phyloP scores from a whole-genome alignment of 2,329 filamentous ascomycete species.

The Tolypocladium amazonense region DNA sequence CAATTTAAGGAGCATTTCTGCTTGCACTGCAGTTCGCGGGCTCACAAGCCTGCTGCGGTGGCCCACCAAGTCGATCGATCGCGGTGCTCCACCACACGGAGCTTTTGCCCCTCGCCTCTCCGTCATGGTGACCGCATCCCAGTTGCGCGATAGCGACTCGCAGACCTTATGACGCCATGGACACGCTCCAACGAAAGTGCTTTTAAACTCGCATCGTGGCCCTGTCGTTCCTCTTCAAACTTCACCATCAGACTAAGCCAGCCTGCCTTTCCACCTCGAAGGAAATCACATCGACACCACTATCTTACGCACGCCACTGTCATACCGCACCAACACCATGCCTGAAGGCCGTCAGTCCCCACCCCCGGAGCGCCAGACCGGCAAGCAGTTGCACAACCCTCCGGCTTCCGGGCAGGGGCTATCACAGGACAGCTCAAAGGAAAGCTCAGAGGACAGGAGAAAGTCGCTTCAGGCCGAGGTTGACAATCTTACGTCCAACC shows the following conservation, averaged over 20 bases:
- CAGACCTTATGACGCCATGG: neutral
- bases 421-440: slow-evolving; percentile 37
- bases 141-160: neutral
- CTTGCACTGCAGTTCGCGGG: neutral
- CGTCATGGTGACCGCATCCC: neutral
- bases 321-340: slow-evolving; percentile 40
- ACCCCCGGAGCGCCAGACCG: slow-evolving; percentile 56
- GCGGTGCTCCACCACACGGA: neutral
- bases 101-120: neutral
- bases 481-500: slow-evolving; percentile 52
- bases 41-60: neutral
- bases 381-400: slow-evolving; percentile 49
- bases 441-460: slow-evolving; percentile 43
- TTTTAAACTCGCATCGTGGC: neutral
- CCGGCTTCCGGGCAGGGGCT: slow-evolving; percentile 45
- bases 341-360: slow-evolving; percentile 71
- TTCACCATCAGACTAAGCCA: neutral
- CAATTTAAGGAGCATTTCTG: neutral
- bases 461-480: slow-evolving; percentile 40
- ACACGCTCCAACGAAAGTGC: neutral
- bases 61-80: neutral
- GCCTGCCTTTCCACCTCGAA: neutral
- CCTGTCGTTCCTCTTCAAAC: neutral
- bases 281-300: neutral
- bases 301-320: neutral